These are phyloP conservation scores for Trichomonascaceae sp. DNA, from an alignment of 1,139 yeast species.

Conservation along the genomic window DNA sequence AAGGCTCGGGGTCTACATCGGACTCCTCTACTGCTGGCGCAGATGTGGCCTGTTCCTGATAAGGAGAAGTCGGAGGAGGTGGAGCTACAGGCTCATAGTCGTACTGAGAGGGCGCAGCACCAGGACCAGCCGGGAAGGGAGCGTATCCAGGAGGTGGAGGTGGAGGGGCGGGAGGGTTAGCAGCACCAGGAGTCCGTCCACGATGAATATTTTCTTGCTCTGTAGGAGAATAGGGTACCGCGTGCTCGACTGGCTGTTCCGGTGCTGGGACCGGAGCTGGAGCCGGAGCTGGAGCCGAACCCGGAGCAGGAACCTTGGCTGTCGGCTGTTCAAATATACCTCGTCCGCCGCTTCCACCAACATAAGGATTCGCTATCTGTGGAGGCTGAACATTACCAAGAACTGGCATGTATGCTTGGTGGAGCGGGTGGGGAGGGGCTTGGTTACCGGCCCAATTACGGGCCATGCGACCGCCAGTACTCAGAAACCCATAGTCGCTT, in stretches of 20 bases:
- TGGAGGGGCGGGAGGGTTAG: background rate
- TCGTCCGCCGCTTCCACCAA: background rate
- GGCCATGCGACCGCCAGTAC: background rate
- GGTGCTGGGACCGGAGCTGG: background rate
- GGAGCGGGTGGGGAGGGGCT: conserved; percentile 1
- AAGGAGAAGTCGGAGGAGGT: no score
- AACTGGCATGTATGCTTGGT: background rate
- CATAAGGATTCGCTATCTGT: background rate
- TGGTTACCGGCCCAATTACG: background rate
- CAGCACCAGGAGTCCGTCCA: conserved; percentile 3
- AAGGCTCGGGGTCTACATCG: no score
- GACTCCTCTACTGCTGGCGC: no score
- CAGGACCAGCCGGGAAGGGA: background rate
- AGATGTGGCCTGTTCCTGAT: no score
- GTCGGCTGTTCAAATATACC: background rate
- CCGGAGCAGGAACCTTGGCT: background rate
- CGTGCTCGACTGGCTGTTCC: conserved; percentile 1
- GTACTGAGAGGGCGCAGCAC: background rate
- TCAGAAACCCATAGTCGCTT: conserved; percentile 2
- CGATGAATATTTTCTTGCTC: conserved; percentile 2
- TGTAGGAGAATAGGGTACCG: conserved; percentile 4
- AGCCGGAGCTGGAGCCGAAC: background rate
- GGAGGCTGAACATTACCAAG: background rate
- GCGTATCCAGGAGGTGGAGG: background rate
- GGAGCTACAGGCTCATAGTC: background rate